A percentile compares a stretch with the other conserved stretches of the same genome.
phyloP scores from a whole-genome alignment of 2,329 filamentous ascomycete species.

The Aspergillus novofumigatus region DNA sequence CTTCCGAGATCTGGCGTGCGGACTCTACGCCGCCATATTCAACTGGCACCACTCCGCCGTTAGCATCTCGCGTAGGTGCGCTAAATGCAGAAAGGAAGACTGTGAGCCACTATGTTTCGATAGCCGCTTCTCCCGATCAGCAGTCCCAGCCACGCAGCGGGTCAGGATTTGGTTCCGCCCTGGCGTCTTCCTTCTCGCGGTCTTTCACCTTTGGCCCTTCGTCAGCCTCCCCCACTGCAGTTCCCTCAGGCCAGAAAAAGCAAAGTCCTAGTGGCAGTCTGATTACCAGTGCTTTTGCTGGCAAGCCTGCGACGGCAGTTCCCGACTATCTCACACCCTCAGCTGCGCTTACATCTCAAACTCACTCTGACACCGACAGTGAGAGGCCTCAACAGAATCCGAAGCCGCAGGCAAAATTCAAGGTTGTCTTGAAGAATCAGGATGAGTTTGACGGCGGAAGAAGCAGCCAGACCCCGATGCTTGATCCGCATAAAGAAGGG shows the following conservation, averaged over 20 bases:
- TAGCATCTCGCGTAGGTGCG: constrained; percentile 38
- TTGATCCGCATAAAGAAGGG: constrained; percentile 46
- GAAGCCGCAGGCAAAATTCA: constrained; percentile 36
- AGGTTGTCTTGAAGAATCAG: constrained; percentile 53
- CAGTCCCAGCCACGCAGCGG: constrained; percentile 35
- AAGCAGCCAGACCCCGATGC: constrained; percentile 43
- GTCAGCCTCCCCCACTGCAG: constrained; percentile 40
- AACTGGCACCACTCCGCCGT: constrained; percentile 50
- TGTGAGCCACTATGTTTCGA: constrained; percentile 37
- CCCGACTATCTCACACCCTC: constrained; percentile 29
- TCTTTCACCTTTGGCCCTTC: constrained; percentile 43
- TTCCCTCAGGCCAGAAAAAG: constrained; percentile 31
- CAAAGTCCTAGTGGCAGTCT: constrained; percentile 35
- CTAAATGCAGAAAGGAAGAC: constrained; percentile 40
- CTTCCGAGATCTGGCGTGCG: constrained; percentile 48
- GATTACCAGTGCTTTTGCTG: constrained; percentile 22
- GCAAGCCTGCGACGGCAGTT: constrained; percentile 21
- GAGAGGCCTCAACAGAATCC: constrained; percentile 26
- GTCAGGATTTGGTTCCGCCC: constrained; percentile 39
- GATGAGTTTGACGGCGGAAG: constrained; percentile 53
- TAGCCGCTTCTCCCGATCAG: constrained; percentile 41
- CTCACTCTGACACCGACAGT: constrained; percentile 37
- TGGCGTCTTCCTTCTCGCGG: constrained; percentile 43
- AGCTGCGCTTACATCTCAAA: constrained; percentile 27
- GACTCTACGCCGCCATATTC: constrained; percentile 51